These are phyloP conservation scores for Ustilago xerochloae DNA, from an alignment of 1,284 basidiomycete species.

Conservation along the genomic window DNA sequence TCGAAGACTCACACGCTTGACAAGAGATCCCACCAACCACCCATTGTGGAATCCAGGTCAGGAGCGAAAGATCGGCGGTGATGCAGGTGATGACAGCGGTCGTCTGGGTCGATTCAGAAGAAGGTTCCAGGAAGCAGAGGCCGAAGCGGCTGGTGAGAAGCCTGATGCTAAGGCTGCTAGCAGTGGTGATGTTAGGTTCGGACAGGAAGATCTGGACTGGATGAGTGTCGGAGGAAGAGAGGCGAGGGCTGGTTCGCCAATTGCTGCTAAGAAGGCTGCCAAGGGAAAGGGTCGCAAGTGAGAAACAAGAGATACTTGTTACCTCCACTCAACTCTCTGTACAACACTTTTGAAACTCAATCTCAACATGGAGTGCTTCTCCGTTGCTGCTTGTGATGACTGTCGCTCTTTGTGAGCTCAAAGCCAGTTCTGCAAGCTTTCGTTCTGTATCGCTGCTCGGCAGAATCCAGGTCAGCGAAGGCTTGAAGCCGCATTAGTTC, in stretches of 20 bases:
- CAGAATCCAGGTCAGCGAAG: no score
- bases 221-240: conserved; percentile 67
- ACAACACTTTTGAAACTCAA: conserved; percentile 11
- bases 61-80: conserved; percentile 52
- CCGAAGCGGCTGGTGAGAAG: conserved; percentile 10
- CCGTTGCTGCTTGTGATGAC: no score
- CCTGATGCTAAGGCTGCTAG: conserved; percentile 13
- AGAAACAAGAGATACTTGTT: not conserved
- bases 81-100: conserved; percentile 62
- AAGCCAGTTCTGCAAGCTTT: no score
- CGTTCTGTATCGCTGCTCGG: no score
- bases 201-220: conserved; percentile 64
- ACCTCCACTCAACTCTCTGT: conserved; percentile 6
- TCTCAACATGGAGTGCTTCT: not conserved
- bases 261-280: conserved; percentile 52
- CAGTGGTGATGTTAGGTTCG: conserved; percentile 50
- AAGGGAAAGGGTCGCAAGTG: conserved; percentile 64
- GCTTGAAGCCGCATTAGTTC: no score
- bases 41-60: conserved; percentile 65
- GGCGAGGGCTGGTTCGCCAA: conserved; percentile 55
- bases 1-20: conserved; percentile 50
- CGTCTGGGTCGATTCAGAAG: conserved; percentile 64
- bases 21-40: conserved; percentile 65
- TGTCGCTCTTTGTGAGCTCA: no score
- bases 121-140: conserved; percentile 56